phyloP scores from a whole-genome alignment of 208 protist species.

The Naegleria fowleri region DNA sequence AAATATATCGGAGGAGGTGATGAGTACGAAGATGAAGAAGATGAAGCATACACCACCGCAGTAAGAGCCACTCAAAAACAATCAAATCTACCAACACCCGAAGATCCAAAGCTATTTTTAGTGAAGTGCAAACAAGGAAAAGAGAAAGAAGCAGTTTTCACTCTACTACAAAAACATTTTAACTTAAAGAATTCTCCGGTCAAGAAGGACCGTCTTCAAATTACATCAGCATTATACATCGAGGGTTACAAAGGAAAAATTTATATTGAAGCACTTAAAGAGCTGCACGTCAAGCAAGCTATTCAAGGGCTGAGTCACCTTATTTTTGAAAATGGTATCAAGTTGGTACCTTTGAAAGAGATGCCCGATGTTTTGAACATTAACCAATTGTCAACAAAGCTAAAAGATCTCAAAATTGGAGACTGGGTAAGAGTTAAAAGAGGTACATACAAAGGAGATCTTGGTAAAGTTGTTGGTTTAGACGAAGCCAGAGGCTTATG shows the following conservation, averaged over 20 bases:
- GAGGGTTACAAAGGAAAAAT: constrained; percentile 41
- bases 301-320: constrained; percentile 38
- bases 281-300: constrained; percentile 46
- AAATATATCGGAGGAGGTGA: neutral
- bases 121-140: constrained; percentile 30
- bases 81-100: neutral
- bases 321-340: constrained; percentile 33
- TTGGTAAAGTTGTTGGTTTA: constrained; percentile 47
- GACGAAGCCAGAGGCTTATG: constrained; percentile 32
- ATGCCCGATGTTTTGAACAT: constrained; percentile 45
- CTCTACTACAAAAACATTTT: constrained; percentile 10
- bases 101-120: constrained; percentile 22
- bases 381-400: constrained; percentile 5
- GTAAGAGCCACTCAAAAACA: neutral
- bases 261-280: constrained; percentile 51
- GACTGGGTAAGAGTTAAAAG: constrained; percentile 53
- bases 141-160: constrained; percentile 1
- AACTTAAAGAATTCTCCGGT: neutral
- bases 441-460: constrained; percentile 57
- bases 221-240: neutral
- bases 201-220: neutral
- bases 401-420: constrained; percentile 29
- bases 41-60: neutral
- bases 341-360: constrained; percentile 47
- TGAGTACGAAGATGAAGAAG: neutral